phyloP scores from a whole-genome alignment of 495 filamentous ascomycete species.

The Penicillium samsonianum region DNA sequence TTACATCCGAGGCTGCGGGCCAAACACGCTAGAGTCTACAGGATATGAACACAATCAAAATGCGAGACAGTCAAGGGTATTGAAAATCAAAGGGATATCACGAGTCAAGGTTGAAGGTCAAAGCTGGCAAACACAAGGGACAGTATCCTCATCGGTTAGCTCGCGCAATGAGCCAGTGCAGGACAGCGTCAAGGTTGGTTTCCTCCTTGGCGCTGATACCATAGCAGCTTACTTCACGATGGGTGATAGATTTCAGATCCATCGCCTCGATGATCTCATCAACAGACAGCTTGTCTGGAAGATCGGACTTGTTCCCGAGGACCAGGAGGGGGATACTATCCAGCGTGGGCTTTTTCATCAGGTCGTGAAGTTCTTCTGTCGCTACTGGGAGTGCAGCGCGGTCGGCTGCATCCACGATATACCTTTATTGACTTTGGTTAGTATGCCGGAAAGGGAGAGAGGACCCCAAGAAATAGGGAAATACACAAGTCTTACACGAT shows the following conservation, averaged over 20 bases:
- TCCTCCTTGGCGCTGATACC: constrained; percentile 98
- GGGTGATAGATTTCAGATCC: constrained; percentile 84
- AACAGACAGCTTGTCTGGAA: constrained; percentile 81
- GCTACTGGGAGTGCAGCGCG: constrained; percentile 77
- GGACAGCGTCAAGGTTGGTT: constrained; percentile 94
- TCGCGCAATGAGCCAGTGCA: constrained; percentile 94
- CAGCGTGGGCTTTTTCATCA: constrained; percentile 82
- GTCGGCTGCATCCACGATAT: constrained; percentile 94
- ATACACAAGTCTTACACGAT: constrained; percentile 70
- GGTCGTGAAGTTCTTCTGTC: constrained; percentile 84
- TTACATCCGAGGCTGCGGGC: constrained; percentile 14
- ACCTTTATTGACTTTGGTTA: constrained; percentile 49
- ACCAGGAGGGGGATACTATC: constrained; percentile 94
- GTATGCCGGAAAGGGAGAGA: background rate
- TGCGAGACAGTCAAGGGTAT: constrained; percentile 4
- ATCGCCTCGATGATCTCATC: constrained; percentile 94
- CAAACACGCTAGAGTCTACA: constrained; percentile 16
- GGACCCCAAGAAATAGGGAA: background rate
- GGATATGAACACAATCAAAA: constrained; percentile 14
- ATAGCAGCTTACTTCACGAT: constrained; percentile 97
- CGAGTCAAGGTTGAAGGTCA: background rate
- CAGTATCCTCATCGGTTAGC: constrained; percentile 52
- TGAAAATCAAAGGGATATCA: constrained; percentile 4
- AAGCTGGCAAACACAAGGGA: background rate
- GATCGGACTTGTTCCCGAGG: constrained; percentile 95